Conservation (phyloP, 148 eudicot genomes). For the Vaccinium macrocarpon region DNA sequence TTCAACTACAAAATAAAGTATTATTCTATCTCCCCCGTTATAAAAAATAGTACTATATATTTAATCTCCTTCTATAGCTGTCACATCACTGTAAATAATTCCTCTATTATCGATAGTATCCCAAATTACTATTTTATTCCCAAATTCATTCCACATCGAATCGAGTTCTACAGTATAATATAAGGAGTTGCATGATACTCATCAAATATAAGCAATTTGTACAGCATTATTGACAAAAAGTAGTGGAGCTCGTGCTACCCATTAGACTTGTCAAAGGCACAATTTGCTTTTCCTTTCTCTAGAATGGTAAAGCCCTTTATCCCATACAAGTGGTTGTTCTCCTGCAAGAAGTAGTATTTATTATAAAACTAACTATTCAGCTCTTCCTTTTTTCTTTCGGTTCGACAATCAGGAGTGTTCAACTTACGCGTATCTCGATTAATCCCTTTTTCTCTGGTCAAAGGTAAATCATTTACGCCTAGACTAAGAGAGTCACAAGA, state of each 20-base stretch:
- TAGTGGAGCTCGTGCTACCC: neutral
- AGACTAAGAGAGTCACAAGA: too few species aligned
- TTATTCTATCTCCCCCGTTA: too few species aligned
- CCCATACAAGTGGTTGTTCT: slow-evolving; percentile 7
- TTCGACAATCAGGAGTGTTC: neutral
- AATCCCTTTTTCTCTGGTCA: too few species aligned
- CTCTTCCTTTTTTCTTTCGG: too few species aligned
- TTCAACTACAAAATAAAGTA: too few species aligned
- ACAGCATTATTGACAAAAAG: neutral
- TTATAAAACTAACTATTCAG: neutral
- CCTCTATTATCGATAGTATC: too few species aligned
- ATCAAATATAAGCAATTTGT: neutral
- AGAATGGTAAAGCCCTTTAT: neutral
- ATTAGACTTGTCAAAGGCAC: neutral
- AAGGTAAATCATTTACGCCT: rapidly evolving
- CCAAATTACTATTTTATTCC: too few species aligned
- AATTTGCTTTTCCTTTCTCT: neutral
- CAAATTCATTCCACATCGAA: too few species aligned
- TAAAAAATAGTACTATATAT: too few species aligned
- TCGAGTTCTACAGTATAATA: neutral
- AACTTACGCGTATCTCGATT: too few species aligned
- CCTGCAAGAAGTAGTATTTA: neutral
- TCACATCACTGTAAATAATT: too few species aligned
- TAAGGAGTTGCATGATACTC: neutral
- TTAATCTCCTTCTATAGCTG: too few species aligned